Percentiles rank a stretch among this genome's conserved stretches.
These are phyloP conservation scores for Capronia epimyces DNA, from an alignment of 2,329 filamentous ascomycete species.

Conservation along the genomic window DNA sequence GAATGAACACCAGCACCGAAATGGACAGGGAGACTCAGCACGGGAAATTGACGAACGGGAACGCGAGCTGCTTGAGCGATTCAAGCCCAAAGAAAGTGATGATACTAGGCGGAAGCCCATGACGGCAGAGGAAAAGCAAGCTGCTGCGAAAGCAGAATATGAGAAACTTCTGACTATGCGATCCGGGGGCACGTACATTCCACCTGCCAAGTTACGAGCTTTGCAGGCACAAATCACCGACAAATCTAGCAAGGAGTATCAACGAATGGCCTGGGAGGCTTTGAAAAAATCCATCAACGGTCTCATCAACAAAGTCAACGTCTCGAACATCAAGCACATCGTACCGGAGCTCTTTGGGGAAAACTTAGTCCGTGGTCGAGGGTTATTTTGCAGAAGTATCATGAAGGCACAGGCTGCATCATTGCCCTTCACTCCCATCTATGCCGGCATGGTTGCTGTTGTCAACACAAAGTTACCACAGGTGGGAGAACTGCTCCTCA, in stretches of 20 bases:
- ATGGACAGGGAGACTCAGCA: constrained; percentile 42
- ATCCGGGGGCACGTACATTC: constrained; percentile 93
- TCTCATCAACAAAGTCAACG: constrained; percentile 98
- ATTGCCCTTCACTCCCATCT: constrained; percentile 92
- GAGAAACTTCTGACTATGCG: constrained; percentile 87
- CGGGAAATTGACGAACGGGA: constrained; percentile 47
- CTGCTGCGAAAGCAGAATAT: constrained; percentile 84
- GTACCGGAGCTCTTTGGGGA: constrained; percentile 93
- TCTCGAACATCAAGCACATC: constrained; percentile 95
- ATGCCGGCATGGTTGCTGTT: constrained; percentile 90
- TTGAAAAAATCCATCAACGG: constrained; percentile 99
- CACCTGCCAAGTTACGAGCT: constrained; percentile 80
- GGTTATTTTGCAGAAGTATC: constrained; percentile 89
- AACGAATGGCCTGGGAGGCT: constrained; percentile 98
- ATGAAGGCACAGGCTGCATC: constrained; percentile 98
- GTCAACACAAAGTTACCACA: constrained; percentile 96
- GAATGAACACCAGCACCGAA: constrained; percentile 27
- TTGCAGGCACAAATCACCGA: constrained; percentile 96
- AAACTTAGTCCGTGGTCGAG: constrained; percentile 85
- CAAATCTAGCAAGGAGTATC: constrained; percentile 92
- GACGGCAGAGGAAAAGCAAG: constrained; percentile 78
- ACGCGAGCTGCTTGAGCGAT: constrained; percentile 48
- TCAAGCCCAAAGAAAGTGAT: constrained; percentile 48
- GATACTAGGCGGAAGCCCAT: constrained; percentile 47
- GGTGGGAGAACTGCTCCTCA: constrained; percentile 84